Percentiles rank a stretch among this genome's conserved stretches.
phyloP scores from a whole-genome alignment of 768 basidiomycete species.

The Sarcomyxa edulis region DNA sequence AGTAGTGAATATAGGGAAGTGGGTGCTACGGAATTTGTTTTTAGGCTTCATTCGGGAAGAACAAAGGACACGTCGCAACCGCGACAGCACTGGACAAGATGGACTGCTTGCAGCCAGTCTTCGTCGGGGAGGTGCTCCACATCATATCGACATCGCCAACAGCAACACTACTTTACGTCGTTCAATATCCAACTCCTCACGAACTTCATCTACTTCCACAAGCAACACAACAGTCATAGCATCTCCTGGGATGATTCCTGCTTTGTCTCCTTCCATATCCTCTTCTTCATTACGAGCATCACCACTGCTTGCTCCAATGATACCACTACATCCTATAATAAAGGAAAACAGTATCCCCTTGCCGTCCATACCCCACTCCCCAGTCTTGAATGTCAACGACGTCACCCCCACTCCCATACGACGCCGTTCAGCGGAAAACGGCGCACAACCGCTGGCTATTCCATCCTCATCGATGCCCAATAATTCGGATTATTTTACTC shows the following conservation, averaged over 20 bases:
- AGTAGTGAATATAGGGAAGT: slow-evolving; percentile 88
- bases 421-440: slow-evolving; percentile 33
- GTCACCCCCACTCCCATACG: slow-evolving; percentile 27
- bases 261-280: slow-evolving; percentile 45
- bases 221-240: slow-evolving; percentile 43
- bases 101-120: slow-evolving; percentile 11
- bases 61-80: slow-evolving; percentile 34
- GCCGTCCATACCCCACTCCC: slow-evolving; percentile 40
- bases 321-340: slow-evolving; percentile 33
- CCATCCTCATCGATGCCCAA: slow-evolving; percentile 13
- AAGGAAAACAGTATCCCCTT: slow-evolving; percentile 20
- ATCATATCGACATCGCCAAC: slow-evolving; percentile 1
- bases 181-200: slow-evolving; percentile 3
- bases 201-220: slow-evolving; percentile 7
- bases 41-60: slow-evolving; percentile 71
- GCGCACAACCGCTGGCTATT: slow-evolving; percentile 26
- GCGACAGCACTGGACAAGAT: slow-evolving; percentile 18
- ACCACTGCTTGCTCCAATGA: slow-evolving; percentile 56
- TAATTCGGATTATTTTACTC: slow-evolving; percentile 50
- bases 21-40: slow-evolving; percentile 86
- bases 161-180: slow-evolving; percentile 2
- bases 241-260: slow-evolving; percentile 64
- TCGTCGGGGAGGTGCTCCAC: slow-evolving; percentile 10
- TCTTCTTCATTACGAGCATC: slow-evolving; percentile 40
- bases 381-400: slow-evolving; percentile 20